Conservation (phyloP, 2,329 filamentous ascomycete genomes). For the Ceratocystis lukuohia region DNA sequence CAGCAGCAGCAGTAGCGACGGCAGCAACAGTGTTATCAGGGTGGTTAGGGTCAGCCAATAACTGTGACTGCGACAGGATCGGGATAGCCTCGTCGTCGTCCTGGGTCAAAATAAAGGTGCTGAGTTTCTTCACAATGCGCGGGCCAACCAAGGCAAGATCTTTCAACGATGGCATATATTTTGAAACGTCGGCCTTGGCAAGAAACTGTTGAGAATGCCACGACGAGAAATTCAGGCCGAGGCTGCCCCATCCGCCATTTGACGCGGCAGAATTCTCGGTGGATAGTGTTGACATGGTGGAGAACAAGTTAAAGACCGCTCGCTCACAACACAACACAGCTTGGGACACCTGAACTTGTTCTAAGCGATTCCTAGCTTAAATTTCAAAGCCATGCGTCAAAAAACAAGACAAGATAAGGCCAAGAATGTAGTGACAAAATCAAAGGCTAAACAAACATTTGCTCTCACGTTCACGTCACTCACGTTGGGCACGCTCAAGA, state of each 20-base stretch:
- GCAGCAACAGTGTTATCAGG: neutral
- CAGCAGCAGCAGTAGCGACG: neutral
- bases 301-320: neutral
- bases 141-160: slow-evolving; percentile 58
- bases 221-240: slow-evolving; percentile 33
- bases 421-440: neutral
- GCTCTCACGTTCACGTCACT: neutral
- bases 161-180: slow-evolving; percentile 49
- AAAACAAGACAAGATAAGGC: neutral
- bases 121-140: slow-evolving; percentile 54
- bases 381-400: neutral
- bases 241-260: neutral
- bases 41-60: neutral
- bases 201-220: slow-evolving; percentile 28
- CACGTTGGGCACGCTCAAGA: neutral
- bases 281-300: neutral
- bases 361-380: neutral
- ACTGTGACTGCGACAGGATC: slow-evolving; percentile 18
- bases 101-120: slow-evolving; percentile 41
- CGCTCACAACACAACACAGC: neutral
- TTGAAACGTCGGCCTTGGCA: slow-evolving; percentile 40
- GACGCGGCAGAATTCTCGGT: slow-evolving; percentile 5
- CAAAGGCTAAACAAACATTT: neutral
- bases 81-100: slow-evolving; percentile 10
- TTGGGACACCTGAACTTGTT: neutral